Base-by-base conservation (phyloP, 768 basidiomycete species). In the Naematelia encephala region DNA sequence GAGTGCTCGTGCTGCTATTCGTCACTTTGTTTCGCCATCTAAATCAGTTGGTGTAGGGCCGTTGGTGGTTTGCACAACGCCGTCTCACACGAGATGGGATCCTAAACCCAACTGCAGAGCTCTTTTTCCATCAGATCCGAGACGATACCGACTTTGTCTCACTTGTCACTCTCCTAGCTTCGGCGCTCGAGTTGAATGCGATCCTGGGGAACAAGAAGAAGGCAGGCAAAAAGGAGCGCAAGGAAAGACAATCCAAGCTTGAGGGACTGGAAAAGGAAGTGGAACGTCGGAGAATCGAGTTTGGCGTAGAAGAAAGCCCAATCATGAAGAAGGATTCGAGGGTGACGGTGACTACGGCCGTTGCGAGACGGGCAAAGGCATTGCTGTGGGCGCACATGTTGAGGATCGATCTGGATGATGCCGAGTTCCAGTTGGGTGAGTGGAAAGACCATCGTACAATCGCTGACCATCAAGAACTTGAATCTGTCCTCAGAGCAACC, bases 51-150 rank as follows among this genome's bases (percentile, higher is more conserved):
- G 28, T 52, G 5, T 66, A 87, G 86, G 88, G 91, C 13, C 84
- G 86, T 29, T 98, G 96, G 96, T 99, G 96, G 96, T 99, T 97
- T 71, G 90, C 91, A 3, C 89, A 86, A 66, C 83, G 89, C 57
- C 82, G 85, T 63, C 86, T 84, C 77, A 99, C 96, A 14, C 93
- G 96, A 77, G 96, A 99, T 64, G 91, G 91, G 43, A 82, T 96
- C 56, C 81, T 90, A 60, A 84, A 86, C 22, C 81, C 80, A 42
- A 89, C 91, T 0, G 94, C 94, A 1, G 85, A 90, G 27, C 80
- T 82, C 0, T 91, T 91, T 80, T 99, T 96, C 86, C 90, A 88
- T 73, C 80, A 82, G 3, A 67, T 97, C n/a, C 84, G 82, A 26
- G 94, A 99, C 71, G 85, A 87, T 23, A 86, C 88, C 5, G 82